Percentiles rank a stretch among this genome's conserved stretches.
Evolutionary conservation across 345 rosid species (phyloP).

Genomic region (Populus deltoides): DNA sequence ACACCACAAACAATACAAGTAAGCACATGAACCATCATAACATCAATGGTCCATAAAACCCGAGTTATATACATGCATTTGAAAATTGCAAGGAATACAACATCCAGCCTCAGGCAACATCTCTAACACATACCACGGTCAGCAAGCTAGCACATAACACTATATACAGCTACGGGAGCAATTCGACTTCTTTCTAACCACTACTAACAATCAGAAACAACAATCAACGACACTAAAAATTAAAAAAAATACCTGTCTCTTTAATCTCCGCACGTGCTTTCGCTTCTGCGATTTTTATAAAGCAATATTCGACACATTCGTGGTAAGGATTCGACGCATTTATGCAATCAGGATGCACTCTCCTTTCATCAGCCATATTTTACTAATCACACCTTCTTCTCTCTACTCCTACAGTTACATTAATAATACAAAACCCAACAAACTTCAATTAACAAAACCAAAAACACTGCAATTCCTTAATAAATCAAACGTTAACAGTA

Average conservation of each 20-base stretch:
- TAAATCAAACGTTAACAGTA: too few relatives aligned
- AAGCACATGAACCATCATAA: neutral
- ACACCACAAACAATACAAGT: neutral
- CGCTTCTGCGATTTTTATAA: constrained; percentile 65
- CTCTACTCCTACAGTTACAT: neutral
- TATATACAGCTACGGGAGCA: too few relatives aligned
- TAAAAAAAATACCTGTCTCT: constrained; percentile 36
- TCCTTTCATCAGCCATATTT: constrained; percentile 32
- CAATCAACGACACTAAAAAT: neutral
- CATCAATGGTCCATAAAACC: too few relatives aligned
- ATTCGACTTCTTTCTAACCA: too few relatives aligned
- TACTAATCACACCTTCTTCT: neutral
- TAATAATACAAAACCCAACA: neutral
- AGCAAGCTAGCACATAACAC: too few relatives aligned
- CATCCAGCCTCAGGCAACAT: too few relatives aligned
- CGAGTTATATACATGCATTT: too few relatives aligned
- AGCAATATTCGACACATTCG: constrained; percentile 80
- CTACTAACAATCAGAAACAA: neutral
- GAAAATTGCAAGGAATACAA: too few relatives aligned
- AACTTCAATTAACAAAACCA: too few relatives aligned
- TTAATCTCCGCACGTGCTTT: constrained; percentile 36
- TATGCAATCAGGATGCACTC: constrained; percentile 62
- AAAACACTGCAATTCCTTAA: too few relatives aligned
- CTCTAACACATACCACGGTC: too few relatives aligned
- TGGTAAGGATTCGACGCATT: constrained; percentile 75